Conservation (phyloP, 257 asterid genomes). For the Solanum pennellii region DNA sequence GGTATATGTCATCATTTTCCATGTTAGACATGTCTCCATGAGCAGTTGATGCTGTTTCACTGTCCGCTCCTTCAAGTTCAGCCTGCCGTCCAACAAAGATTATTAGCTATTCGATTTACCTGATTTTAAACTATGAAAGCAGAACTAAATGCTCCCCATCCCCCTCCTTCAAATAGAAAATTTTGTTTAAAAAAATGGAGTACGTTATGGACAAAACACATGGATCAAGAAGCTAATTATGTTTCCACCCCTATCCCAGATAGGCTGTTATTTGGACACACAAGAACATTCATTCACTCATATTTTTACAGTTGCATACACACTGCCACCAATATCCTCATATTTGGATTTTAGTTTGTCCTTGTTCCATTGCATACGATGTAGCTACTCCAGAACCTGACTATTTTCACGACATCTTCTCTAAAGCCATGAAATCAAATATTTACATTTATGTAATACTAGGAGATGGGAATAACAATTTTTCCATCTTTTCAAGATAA, state of each 20-base stretch:
- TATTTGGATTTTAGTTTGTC: neutral
- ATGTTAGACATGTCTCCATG: conserved; percentile 1
- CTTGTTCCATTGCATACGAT: neutral
- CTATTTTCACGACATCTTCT: neutral
- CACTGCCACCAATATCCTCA: neutral
- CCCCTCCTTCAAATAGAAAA: neutral
- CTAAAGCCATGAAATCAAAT: neutral
- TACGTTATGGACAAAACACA: neutral
- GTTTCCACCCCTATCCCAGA: neutral
- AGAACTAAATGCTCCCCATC: neutral
- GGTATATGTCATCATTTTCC: conserved; percentile 35
- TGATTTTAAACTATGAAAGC: neutral
- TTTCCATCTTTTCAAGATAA: neutral
- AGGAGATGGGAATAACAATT: neutral
- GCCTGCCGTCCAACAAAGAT: conserved; percentile 35
- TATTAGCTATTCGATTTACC: neutral
- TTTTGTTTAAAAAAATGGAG: neutral
- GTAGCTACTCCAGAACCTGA: neutral
- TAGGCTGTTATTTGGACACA: neutral
- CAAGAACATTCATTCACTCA: neutral
- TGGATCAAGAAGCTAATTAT: neutral
- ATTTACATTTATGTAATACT: neutral
- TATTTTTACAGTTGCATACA: neutral
- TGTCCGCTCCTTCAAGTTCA: conserved; percentile 30
- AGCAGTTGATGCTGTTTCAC: conserved; percentile 21